phyloP scores from a whole-genome alignment of 2,329 filamentous ascomycete species.

The Phaeosphaeria sp. region DNA sequence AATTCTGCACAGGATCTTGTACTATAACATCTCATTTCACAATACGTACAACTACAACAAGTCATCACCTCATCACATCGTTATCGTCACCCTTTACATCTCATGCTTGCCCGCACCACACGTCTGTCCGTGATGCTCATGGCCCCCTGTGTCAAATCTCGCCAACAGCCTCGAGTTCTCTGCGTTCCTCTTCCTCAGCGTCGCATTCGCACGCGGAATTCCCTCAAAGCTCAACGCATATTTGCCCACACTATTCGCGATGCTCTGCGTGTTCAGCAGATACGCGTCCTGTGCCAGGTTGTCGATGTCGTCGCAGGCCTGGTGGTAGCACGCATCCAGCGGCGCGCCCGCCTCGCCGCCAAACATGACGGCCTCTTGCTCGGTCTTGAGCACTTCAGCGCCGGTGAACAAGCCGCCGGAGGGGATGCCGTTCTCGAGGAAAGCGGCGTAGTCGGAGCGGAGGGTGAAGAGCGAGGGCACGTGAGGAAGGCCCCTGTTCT shows the following conservation, averaged over 20 bases:
- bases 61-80: neutral
- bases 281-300: conserved; percentile 48
- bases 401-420: conserved; percentile 51
- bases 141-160: conserved; percentile 34
- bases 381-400: conserved; percentile 49
- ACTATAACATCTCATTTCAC: neutral
- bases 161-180: conserved; percentile 28
- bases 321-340: conserved; percentile 49
- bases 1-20: too few species aligned
- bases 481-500: conserved; percentile 36
- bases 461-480: conserved; percentile 47
- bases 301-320: conserved; percentile 43
- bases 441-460: conserved; percentile 51
- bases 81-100: neutral
- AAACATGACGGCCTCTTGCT: conserved; percentile 44
- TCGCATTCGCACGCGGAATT: conserved; percentile 38
- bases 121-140: conserved; percentile 34
- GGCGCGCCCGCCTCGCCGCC: conserved; percentile 47
- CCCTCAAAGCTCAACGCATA: conserved; percentile 47
- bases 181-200: conserved; percentile 38
- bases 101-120: conserved; percentile 28
- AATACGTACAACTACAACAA: neutral
- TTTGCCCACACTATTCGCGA: conserved; percentile 48
- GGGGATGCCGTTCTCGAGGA: conserved; percentile 50
- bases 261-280: conserved; percentile 47